phyloP scores from a whole-genome alignment of 176 grass and related monocot species.

The Melocanna baccifera region DNA sequence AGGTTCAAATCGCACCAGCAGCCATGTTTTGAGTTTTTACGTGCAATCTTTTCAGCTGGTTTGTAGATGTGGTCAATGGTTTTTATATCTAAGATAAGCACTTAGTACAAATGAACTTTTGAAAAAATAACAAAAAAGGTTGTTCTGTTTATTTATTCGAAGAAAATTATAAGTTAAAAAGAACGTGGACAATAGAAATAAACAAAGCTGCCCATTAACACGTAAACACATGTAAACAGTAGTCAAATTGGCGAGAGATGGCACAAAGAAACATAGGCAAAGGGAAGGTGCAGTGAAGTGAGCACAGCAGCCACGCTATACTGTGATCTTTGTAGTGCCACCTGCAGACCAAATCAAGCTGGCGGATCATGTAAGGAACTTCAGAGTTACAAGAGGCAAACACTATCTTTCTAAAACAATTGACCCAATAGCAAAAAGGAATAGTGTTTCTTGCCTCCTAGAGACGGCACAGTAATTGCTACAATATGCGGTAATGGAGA shows the following conservation, averaged over 20 bases:
- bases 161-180: too few species aligned
- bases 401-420: background rate
- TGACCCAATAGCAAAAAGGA: background rate
- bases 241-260: background rate
- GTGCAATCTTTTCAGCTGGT: too few species aligned
- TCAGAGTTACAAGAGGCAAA: background rate
- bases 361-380: background rate
- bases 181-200: too few species aligned
- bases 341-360: background rate
- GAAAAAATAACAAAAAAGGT: too few species aligned
- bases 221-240: background rate
- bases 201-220: background rate
- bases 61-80: too few species aligned
- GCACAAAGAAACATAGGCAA: background rate
- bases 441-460: background rate
- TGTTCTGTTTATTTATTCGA: too few species aligned
- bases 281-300: background rate
- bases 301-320: background rate
- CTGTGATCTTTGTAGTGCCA: background rate
- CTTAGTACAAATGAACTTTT: too few species aligned
- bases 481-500: too few species aligned
- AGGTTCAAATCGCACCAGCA: too few species aligned
- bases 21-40: too few species aligned
- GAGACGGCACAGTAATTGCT: background rate
- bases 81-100: too few species aligned